Evolutionary conservation across 2,329 filamentous ascomycete species (phyloP).

Genomic region (Pestalotiopsis sp.): DNA sequence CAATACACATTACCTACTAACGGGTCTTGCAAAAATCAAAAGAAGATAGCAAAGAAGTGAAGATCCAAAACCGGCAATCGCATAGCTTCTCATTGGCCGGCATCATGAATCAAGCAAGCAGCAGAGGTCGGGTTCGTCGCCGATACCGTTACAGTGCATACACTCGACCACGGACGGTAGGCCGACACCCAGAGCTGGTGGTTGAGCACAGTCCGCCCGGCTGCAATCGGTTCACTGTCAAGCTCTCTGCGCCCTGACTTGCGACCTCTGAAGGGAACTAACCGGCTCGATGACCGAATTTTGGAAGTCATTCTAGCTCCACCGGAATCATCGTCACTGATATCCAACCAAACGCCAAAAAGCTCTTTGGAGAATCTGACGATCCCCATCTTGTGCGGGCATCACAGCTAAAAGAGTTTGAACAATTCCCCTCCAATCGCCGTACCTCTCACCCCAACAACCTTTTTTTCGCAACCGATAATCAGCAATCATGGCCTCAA

Average conservation of each 20-base stretch:
- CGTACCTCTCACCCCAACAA: not conserved
- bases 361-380: not conserved
- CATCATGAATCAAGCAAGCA: not conserved
- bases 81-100: not conserved
- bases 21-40: not conserved
- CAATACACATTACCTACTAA: too few species aligned
- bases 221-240: not conserved
- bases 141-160: not conserved
- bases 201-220: not conserved
- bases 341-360: not conserved
- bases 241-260: not conserved
- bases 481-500: constrained; percentile 43
- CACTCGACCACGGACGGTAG: not conserved
- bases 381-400: not conserved
- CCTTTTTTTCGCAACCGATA: not conserved
- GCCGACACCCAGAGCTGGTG: not conserved
- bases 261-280: not conserved
- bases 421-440: not conserved
- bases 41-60: not conserved
- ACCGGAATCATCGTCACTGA: constrained; percentile 2
- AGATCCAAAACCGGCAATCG: not conserved
- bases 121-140: not conserved
- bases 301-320: constrained; percentile 8
- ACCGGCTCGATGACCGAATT: constrained; percentile 7
- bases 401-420: not conserved